These are phyloP conservation scores for Lachancea sp. DNA, from an alignment of 805 yeast species.

Conservation along the genomic window DNA sequence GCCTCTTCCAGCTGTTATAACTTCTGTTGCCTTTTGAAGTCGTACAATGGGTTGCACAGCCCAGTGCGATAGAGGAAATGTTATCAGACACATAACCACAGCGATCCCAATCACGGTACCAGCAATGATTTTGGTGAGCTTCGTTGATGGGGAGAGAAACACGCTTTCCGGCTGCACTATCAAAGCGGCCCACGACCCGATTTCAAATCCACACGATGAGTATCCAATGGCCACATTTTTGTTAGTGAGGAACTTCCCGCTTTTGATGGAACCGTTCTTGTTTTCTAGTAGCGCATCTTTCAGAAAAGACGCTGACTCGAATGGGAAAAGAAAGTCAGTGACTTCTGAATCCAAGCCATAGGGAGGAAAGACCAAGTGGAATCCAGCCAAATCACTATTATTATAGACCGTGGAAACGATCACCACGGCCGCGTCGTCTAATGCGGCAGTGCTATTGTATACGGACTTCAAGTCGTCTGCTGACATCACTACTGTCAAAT, in stretches of 20 bases:
- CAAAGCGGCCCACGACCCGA: constrained; percentile 63
- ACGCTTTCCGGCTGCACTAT: constrained; percentile 55
- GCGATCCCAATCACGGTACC: constrained; percentile 79
- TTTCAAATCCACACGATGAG: constrained; percentile 38
- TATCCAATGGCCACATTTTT: constrained; percentile 51
- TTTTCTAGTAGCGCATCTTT: constrained; percentile 33
- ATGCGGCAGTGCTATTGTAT: constrained; percentile 37
- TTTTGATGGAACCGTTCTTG: constrained; percentile 38
- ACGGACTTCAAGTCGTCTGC: constrained; percentile 40
- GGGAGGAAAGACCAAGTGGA: constrained; percentile 40
- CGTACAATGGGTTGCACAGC: constrained; percentile 78
- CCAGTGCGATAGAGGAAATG: constrained; percentile 77
- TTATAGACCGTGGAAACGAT: constrained; percentile 27
- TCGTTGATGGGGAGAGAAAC: constrained; percentile 58
- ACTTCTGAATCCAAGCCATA: constrained; percentile 16
- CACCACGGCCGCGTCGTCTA: constrained; percentile 34
- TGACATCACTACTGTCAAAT: constrained; percentile 51
- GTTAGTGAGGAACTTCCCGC: constrained; percentile 34
- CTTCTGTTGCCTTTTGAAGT: constrained; percentile 75
- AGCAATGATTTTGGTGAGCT: constrained; percentile 59
- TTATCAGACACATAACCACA: constrained; percentile 62
- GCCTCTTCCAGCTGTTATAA: constrained; percentile 38
- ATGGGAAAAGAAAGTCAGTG: constrained; percentile 20
- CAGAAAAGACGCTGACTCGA: constrained; percentile 32
- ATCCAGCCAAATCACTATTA: constrained; percentile 28